A percentile compares a stretch with the other conserved stretches of the same genome.
phyloP scores from a whole-genome alignment of 2,329 filamentous ascomycete genomes.

The Ustilaginoidea virens region DNA sequence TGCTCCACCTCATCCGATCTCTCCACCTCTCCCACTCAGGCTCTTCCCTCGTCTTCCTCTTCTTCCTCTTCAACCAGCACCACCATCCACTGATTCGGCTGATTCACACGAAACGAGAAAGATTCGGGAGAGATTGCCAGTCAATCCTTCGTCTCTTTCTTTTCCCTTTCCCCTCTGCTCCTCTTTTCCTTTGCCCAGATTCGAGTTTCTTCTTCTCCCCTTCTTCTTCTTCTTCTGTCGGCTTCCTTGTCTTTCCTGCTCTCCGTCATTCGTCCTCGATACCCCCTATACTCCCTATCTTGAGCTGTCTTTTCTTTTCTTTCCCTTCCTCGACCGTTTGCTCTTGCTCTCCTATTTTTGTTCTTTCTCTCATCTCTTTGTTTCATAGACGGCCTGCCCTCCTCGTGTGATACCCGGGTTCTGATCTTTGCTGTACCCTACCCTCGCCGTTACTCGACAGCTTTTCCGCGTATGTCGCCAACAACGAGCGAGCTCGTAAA shows the following conservation, averaged over 20 bases:
- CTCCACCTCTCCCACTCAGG: constrained; percentile 4
- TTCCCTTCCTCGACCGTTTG: constrained; percentile 6
- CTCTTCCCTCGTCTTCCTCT: constrained; percentile 9
- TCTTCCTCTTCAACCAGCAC: constrained; percentile 6
- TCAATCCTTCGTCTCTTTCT: constrained; percentile 8
- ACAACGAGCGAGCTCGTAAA: too few relatives aligned
- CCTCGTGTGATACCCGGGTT: constrained; percentile 10
- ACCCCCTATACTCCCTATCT: constrained; percentile 8
- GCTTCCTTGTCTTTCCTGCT: constrained; percentile 2
- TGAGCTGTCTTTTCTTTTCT: constrained; percentile 10
- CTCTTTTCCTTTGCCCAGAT: too few relatives aligned
- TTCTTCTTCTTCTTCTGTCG: background rate
- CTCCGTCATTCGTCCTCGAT: constrained; percentile 5
- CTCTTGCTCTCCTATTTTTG: background rate
- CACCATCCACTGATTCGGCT: background rate
- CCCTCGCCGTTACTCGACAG: constrained; percentile 7
- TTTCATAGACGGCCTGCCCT: background rate
- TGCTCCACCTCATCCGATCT: constrained; percentile 1
- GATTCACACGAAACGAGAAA: constrained; percentile 2
- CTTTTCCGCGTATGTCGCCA: too few relatives aligned
- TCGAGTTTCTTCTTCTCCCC: too few relatives aligned
- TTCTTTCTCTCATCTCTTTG: background rate
- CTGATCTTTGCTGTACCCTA: constrained; percentile 13
- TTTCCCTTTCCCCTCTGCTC: constrained; percentile 4
- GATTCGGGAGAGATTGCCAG: constrained; percentile 6